Conservation (phyloP, 2,329 filamentous ascomycete species). For the Dryadomyces sulphureus region DNA sequence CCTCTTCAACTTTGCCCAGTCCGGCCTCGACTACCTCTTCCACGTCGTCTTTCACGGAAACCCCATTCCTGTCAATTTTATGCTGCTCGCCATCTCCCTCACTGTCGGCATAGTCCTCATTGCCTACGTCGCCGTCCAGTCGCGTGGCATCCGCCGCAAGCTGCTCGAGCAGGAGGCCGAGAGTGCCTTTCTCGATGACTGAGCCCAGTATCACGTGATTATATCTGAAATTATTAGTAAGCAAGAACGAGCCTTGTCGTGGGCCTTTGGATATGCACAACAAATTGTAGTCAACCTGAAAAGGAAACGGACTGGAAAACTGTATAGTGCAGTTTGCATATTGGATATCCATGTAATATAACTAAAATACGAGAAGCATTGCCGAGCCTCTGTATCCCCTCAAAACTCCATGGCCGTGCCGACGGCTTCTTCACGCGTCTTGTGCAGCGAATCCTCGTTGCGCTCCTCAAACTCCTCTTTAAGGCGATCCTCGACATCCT, state of each 20-base stretch:
- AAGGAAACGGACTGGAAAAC: too few species aligned
- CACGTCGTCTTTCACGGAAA: constrained; percentile 57
- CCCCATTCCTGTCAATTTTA: constrained; percentile 63
- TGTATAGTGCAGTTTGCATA: too few species aligned
- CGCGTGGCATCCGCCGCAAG: constrained; percentile 20
- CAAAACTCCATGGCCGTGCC: constrained; percentile 38
- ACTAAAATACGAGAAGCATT: neutral
- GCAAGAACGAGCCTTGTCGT: neutral
- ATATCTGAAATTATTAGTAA: too few species aligned
- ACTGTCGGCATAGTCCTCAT: constrained; percentile 52
- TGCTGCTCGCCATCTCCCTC: constrained; percentile 47
- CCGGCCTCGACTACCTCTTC: constrained; percentile 63
- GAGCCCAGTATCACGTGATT: too few species aligned
- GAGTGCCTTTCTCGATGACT: constrained; percentile 11
- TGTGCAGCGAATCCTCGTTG: constrained; percentile 37
- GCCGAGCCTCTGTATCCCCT: neutral
- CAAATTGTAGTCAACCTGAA: too few species aligned
- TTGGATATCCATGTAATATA: neutral
- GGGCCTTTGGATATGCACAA: too few species aligned
- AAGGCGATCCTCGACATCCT: constrained; percentile 53
- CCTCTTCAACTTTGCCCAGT: constrained; percentile 71
- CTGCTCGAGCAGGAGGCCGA: constrained; percentile 18
- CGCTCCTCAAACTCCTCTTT: constrained; percentile 49
- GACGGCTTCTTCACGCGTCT: constrained; percentile 39
- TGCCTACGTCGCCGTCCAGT: constrained; percentile 41